phyloP scores from a whole-genome alignment of 352 stramenopile genomes.

The Blastocystis hominis region DNA sequence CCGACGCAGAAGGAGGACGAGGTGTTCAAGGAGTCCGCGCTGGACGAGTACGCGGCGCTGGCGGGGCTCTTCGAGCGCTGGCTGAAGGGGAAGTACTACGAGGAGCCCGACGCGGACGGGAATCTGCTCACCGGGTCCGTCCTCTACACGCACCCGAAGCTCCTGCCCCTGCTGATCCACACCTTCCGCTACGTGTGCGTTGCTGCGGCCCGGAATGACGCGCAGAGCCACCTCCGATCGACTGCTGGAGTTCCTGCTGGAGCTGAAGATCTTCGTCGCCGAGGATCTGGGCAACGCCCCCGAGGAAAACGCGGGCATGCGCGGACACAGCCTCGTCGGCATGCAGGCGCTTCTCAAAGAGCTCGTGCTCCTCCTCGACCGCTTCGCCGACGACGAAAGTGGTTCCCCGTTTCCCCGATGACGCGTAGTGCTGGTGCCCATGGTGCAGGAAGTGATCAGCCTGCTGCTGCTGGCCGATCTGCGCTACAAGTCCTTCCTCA shows the following conservation, averaged over 20 bases:
- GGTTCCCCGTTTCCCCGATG: neutral
- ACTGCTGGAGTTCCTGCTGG: neutral
- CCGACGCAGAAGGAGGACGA: neutral
- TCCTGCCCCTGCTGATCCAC: neutral
- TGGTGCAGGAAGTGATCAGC: neutral
- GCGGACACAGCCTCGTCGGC: neutral
- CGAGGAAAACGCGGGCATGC: neutral
- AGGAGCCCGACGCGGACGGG: neutral
- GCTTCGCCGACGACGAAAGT: neutral
- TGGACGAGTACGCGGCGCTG: neutral
- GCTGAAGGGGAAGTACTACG: neutral
- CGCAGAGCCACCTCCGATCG: neutral
- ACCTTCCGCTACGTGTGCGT: neutral
- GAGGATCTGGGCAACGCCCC: neutral
- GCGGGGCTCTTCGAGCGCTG: neutral
- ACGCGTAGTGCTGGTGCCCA: neutral
- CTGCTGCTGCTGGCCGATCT: neutral
- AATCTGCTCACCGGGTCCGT: neutral
- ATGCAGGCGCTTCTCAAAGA: neutral
- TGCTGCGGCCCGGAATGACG: too few species aligned
- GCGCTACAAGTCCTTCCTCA: neutral
- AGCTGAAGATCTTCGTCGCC: constrained; percentile 2
- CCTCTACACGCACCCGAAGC: neutral
- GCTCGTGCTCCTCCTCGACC: neutral
- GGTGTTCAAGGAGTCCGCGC: neutral